Evolutionary conservation across 2,329 filamentous ascomycete genomes (phyloP), one percentile per base, ranked within the genome.

Genomic region (Chalara sp.): DNA sequence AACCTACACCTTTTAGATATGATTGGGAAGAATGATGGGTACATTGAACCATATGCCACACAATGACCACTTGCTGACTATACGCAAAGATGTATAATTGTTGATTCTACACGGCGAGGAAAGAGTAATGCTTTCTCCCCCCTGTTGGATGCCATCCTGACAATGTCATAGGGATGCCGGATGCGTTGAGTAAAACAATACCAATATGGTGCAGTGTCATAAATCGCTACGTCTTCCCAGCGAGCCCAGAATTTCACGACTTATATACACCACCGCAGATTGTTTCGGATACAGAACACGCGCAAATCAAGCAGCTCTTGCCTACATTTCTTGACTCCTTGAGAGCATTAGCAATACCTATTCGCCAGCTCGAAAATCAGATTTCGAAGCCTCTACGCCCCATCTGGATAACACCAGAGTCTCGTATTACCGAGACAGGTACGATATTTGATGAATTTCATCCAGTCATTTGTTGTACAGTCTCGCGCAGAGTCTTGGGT

Each of bases 141-240:
- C 10, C 32, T 47, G 31, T 28, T 6, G 6, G 46, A 28, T 30
- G 10, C 44, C 49, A 48, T 58, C 47, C 61, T 61, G 33, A 63
- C 50, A 10, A 13, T 10, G 21, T 47, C 32, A 13, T 13, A 86
- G 83, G 80, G 60, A 95, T 97, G 83, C 92, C 93, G 1, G 93
- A 99, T 70, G 91, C 93, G 12, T 76, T 99, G 13, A 89, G 87
- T 61, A 96, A 96, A 68, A 97, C 93, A 0, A 76, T 97, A 30
- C 92, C 93, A 2, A 87, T 96, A 55, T 99, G 93, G 93, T 91
- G 87, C 68, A 81, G 85, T 55, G 88, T 96, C 13, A 70, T 96
- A 61, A 97, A 97, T 68, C 76, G 79, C 44, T 73, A 82, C 3
- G 72, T 97, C 5, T 95, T 96, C 65, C 85, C 87, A 0, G 69